A percentile compares a stretch with the other conserved stretches of the same genome.
Evolutionary conservation across 371 early-diverging fungal genomes (phyloP).

Genomic region (Mortierella sp.): DNA sequence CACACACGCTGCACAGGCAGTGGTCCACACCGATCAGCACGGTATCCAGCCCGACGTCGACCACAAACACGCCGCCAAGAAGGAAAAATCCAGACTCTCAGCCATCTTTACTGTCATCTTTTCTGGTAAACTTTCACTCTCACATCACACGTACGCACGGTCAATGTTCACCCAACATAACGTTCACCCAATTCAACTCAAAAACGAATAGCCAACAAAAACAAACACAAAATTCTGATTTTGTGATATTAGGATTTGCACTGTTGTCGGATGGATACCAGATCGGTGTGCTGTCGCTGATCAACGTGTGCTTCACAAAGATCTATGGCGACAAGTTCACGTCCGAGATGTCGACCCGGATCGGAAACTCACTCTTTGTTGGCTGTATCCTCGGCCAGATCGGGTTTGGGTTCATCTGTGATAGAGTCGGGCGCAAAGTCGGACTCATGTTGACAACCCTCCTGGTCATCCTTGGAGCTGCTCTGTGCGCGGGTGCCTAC

Average conservation of each 20-base stretch:
- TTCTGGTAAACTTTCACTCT: constrained; percentile 17
- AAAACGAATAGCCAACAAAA: too few species aligned
- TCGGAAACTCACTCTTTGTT: constrained; percentile 52
- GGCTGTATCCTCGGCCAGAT: constrained; percentile 49
- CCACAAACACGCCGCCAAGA: background rate
- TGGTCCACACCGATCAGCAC: background rate
- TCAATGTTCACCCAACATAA: too few species aligned
- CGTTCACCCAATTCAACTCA: too few species aligned
- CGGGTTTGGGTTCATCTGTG: constrained; percentile 62
- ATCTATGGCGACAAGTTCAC: constrained; percentile 28
- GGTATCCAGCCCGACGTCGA: background rate
- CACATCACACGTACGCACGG: background rate
- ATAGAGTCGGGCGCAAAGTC: constrained; percentile 62
- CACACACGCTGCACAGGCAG: background rate
- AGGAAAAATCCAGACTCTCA: constrained; percentile 24
- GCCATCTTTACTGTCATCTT: constrained; percentile 42
- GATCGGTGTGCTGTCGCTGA: constrained; percentile 41
- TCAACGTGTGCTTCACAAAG: constrained; percentile 31
- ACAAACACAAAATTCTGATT: too few species aligned
- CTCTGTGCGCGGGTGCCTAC: constrained; percentile 55
- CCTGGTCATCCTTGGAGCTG: constrained; percentile 63
- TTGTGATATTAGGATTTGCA: constrained; percentile 34
- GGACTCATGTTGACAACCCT: constrained; percentile 61
- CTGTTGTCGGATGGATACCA: constrained; percentile 52
- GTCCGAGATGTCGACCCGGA: constrained; percentile 32